Percentiles rank a stretch among this genome's conserved stretches.
Evolutionary conservation across 371 early-diverging fungal genomes (phyloP).

Genomic region (Sporodiniella umbellata): DNA sequence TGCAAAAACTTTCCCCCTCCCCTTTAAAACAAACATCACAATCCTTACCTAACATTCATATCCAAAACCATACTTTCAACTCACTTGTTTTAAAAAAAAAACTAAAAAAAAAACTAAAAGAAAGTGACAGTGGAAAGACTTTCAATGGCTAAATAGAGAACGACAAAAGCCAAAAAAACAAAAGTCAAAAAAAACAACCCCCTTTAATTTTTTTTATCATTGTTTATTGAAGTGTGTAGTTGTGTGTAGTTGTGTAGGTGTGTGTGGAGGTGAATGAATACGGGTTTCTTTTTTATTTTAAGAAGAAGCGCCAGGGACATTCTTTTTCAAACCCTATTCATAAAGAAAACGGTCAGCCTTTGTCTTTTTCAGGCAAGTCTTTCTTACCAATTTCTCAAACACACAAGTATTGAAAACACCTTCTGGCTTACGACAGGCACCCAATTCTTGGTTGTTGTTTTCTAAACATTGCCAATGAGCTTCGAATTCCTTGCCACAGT

Average conservation of each 20-base stretch:
- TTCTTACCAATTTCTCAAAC: slow-evolving; percentile 85
- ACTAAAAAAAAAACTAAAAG: not conserved
- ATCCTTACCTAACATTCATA: no score
- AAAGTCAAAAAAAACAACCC: no score
- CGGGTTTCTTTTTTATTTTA: not conserved
- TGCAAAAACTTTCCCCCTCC: no score
- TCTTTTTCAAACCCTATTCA: slow-evolving; percentile 73
- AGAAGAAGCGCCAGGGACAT: slow-evolving; percentile 69
- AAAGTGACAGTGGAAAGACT: not conserved
- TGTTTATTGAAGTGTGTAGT: no score
- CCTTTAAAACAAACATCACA: no score
- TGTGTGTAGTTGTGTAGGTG: no score
- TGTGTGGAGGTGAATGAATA: no score
- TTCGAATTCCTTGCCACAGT: slow-evolving; percentile 87
- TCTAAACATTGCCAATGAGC: slow-evolving; percentile 94
- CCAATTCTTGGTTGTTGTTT: slow-evolving; percentile 83
- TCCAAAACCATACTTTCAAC: not conserved
- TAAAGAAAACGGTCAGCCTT: not conserved
- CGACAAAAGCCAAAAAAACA: no score
- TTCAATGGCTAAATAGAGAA: no score
- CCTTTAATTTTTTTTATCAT: no score
- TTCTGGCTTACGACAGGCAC: slow-evolving; percentile 82
- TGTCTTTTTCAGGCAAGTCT: no score
- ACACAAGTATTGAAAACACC: slow-evolving; percentile 85
- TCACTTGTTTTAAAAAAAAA: not conserved